These are phyloP conservation scores for Cladorrhinum samala DNA, from an alignment of 495 filamentous ascomycete genomes.

Conservation along the genomic window DNA sequence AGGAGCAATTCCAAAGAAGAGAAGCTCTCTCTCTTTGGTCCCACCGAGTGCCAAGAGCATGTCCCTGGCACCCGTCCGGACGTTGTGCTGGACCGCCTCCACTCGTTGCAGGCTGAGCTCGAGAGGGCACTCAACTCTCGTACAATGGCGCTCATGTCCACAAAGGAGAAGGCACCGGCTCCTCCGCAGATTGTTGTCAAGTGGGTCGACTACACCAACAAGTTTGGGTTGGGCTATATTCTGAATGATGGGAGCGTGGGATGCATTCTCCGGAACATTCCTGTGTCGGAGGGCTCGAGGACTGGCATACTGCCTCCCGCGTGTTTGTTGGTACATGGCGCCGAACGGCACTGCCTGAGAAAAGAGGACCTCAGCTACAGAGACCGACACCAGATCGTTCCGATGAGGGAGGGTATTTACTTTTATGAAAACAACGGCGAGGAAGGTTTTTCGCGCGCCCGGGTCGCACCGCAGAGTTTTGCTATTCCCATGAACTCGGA, in stretches of 20 bases:
- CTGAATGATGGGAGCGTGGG: slow-evolving; percentile 79
- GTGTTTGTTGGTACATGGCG: slow-evolving; percentile 63
- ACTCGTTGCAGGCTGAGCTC: slow-evolving; percentile 45
- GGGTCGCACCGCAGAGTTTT: slow-evolving; percentile 56
- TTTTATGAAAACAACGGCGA: slow-evolving; percentile 72
- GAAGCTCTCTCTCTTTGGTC: slow-evolving; percentile 40
- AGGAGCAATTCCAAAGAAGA: slow-evolving; percentile 20
- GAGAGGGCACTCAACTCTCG: slow-evolving; percentile 52
- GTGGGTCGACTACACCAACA: slow-evolving; percentile 94
- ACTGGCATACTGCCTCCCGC: slow-evolving; percentile 54
- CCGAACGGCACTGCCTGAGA: slow-evolving; percentile 52
- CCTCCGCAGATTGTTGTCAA: slow-evolving; percentile 63
- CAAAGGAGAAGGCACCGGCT: slow-evolving; percentile 34
- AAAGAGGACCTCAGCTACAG: slow-evolving; percentile 47
- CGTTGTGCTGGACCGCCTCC: slow-evolving; percentile 43
- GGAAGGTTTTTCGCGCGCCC: slow-evolving; percentile 56
- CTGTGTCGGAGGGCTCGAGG: slow-evolving; percentile 38
- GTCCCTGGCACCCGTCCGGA: slow-evolving; percentile 48
- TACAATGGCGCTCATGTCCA: slow-evolving; percentile 42
- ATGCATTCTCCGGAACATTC: slow-evolving; percentile 61
- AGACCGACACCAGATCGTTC: slow-evolving; percentile 59
- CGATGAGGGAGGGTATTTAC: slow-evolving; percentile 59
- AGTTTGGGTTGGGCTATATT: slow-evolving; percentile 81
- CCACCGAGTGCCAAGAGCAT: slow-evolving; percentile 42
- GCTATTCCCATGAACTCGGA: slow-evolving; percentile 46